Evolutionary conservation across 495 filamentous ascomycete species (phyloP), one percentile per base, ranked within the genome.

Genomic region (Aspergillus hancockii): DNA sequence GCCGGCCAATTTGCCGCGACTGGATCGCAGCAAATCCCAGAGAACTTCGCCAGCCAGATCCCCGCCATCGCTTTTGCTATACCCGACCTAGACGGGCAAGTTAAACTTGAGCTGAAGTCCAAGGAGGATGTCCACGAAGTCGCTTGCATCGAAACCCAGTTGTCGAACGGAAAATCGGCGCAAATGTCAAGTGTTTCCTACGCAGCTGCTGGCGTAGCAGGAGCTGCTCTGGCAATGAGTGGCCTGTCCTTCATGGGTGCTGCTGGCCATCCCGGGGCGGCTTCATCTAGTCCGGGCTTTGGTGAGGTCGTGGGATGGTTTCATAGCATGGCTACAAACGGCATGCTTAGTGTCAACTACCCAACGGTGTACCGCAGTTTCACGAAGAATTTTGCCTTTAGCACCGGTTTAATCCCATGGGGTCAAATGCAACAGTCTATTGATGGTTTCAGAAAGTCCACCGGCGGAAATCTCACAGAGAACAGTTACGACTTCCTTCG

Each of bases 381-480:
- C 71, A 72, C 90, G 41, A 88, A 88, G 74, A 98, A 98, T 71
- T 98, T 98, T 73, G 92, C 81, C 40, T 98, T 97, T 79, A 92
- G 90, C 60, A 88, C 87, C 25, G 93, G 93, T 22, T 69, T 97
- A 59, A 81, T 98, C 49, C 83, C 88, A 4, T 97, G 93, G 92
- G 83, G 78, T 40, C 69, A 77, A 49, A 85, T 98, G 83, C 91
- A 96, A 69, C 75, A 73, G 9, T 84, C 86, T 2, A 98, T 98
- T 70, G 94, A 98, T 76, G 82, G 75, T 67, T 97, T 98, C 73
- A 84, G 94, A 46, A 68, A 71, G 34, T 68, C 67, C 22, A 98
- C 94, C 5, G 94, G 94, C 34, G 94, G 94, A 22, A 93, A 97
- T 66, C 78, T 96, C 47, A 93, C 90, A 0, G 73, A 82, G 4